A percentile compares a stretch with the other conserved stretches of the same genome.
These are phyloP conservation scores for Amphirosellinia nigrospora DNA, from an alignment of 495 filamentous ascomycete genomes.

Conservation along the genomic window DNA sequence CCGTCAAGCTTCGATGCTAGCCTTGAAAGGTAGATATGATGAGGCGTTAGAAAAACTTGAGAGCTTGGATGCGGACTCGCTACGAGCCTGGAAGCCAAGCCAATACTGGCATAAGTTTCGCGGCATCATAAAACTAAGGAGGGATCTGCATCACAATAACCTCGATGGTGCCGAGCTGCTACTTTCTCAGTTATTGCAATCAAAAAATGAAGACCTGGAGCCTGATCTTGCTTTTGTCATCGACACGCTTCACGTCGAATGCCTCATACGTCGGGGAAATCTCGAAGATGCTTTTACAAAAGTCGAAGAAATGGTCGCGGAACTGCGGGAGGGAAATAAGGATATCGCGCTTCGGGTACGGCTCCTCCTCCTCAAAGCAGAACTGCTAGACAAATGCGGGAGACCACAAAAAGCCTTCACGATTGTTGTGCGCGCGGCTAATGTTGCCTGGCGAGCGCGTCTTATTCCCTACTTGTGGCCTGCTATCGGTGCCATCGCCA, in stretches of 20 bases:
- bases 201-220: conserved; percentile 56
- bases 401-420: conserved; percentile 84
- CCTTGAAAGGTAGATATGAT: conserved; percentile 69
- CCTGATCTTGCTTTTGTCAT: conserved; percentile 75
- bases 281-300: conserved; percentile 67
- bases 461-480: conserved; percentile 79
- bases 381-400: conserved; percentile 71
- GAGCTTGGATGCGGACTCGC: conserved; percentile 62
- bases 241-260: conserved; percentile 72
- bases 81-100: conserved; percentile 77
- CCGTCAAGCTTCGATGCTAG: conserved; percentile 53
- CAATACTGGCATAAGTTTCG: conserved; percentile 81
- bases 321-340: conserved; percentile 69
- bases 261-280: conserved; percentile 67
- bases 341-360: conserved; percentile 79
- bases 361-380: conserved; percentile 77
- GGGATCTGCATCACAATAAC: conserved; percentile 73
- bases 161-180: conserved; percentile 70
- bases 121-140: conserved; percentile 72
- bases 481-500: conserved; percentile 71
- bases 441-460: conserved; percentile 72
- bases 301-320: conserved; percentile 69
- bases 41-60: conserved; percentile 72
- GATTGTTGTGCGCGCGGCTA: conserved; percentile 78
- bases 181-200: conserved; percentile 63